Base-by-base conservation (phyloP, 129 eudicot genomes). In the sunflower (Helianthus annuus) region DNA sequence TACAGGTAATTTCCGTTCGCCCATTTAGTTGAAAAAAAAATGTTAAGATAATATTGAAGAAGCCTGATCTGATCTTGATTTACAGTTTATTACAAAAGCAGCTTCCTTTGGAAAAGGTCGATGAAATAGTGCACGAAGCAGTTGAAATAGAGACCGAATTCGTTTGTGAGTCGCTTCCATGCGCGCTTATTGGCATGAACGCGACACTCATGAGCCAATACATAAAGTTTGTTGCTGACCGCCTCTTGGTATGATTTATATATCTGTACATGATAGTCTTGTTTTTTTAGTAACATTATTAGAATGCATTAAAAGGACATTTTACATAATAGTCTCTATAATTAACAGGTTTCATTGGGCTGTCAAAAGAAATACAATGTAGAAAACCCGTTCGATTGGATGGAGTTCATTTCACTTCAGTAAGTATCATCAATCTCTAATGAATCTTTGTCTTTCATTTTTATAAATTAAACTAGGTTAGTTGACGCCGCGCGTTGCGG, bases 361-460 rank as follows among this genome's bases (percentile, higher is more conserved):
- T 82, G 48, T 71, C 63, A 82, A 70, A 83, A 75, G 88, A 73
- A 56, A 60, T 88, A 91, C 71, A 85, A 86, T 17, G 92, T 81
- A 0, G 90, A 85, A 44, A 91, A 91, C 68, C 97, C 97, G 10
- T 91, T 91, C 15, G 96, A 91, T 61, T 91, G 97, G 97, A 91
- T 91, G 97, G 97, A 91, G 75, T 84, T 88, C 71, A 91, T 91
- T 56, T 83, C 92, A 34, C 79, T 91, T 24, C 92, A 86, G 97
- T 87, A 83, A 87, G 94, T 85, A 73, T 63, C 38, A 22, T 60
- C 66, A 60, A 13, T 13, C 9, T 59, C 29, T n/a, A 1, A 32
- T 63, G 49, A 42, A 61, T 19, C 39, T n/a, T n/a, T 16, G 32
- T 66, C 64, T 77, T 64, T 62, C 64, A 60, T 8, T 4, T 36